These are phyloP conservation scores for Hypsizygus marmoreus DNA, from an alignment of 768 basidiomycete species.

Conservation along the genomic window DNA sequence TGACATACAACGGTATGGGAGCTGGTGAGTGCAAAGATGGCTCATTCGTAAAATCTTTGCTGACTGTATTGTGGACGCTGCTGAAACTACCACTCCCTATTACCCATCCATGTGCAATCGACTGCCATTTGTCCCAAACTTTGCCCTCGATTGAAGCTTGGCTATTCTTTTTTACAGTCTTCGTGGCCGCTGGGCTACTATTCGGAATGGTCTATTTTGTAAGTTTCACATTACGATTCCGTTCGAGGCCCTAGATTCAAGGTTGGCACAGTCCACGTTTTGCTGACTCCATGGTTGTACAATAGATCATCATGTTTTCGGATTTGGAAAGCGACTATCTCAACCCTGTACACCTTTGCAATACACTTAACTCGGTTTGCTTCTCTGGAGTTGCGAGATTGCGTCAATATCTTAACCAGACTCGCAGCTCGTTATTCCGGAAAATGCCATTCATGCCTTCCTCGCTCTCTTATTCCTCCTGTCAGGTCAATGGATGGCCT, in stretches of 20 bases:
- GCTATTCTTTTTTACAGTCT: constrained; percentile 95
- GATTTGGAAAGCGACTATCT: constrained; percentile 99
- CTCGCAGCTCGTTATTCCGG: constrained; percentile 89
- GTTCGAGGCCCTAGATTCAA: background rate
- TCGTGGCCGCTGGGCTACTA: constrained; percentile 90
- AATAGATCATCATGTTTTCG: constrained; percentile 99
- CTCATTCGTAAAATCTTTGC: background rate
- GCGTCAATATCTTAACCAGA: background rate
- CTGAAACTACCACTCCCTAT: background rate
- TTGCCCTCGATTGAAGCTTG: constrained; percentile 59
- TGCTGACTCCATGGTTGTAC: constrained; percentile 6
- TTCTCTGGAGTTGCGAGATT: background rate
- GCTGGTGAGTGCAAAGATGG: background rate
- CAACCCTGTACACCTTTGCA: constrained; percentile 99
- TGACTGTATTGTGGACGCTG: background rate
- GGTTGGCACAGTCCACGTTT: no score
- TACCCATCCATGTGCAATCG: background rate
- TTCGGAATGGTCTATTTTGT: constrained; percentile 99
- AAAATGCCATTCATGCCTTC: constrained; percentile 92
- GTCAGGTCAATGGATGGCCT: constrained; percentile 94
- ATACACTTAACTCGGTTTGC: constrained; percentile 94
- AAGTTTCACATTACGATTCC: constrained; percentile 35
- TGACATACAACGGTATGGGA: background rate
- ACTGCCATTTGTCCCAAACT: background rate
- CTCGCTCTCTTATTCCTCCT: constrained; percentile 88